Percentiles rank a stretch among this genome's conserved stretches.
phyloP scores from a whole-genome alignment of 2,329 filamentous ascomycete genomes.

The Plenodomus tracheiphilus region DNA sequence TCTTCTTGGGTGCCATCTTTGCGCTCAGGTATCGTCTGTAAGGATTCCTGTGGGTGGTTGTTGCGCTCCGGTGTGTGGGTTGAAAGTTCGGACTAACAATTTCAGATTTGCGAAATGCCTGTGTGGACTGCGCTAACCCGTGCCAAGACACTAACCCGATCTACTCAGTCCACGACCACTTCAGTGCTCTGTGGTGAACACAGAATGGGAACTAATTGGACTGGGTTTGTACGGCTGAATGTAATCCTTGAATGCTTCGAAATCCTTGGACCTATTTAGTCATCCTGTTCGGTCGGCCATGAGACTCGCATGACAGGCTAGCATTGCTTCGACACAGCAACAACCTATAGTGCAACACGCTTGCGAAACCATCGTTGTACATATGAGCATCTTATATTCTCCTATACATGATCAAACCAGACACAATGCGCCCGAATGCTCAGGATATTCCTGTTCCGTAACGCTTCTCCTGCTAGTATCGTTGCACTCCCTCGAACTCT shows the following conservation, averaged over 20 bases:
- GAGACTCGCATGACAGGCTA: too few species aligned
- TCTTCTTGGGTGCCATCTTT: constrained; percentile 74
- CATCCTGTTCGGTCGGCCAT: too few species aligned
- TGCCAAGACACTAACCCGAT: constrained; percentile 18
- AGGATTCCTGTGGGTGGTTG: constrained; percentile 35
- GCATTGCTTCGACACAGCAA: too few species aligned
- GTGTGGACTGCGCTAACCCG: constrained; percentile 15
- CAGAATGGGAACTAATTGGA: too few species aligned
- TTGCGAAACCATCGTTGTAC: too few species aligned
- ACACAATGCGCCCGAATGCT: background rate
- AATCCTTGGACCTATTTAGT: too few species aligned
- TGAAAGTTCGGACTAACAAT: constrained; percentile 2
- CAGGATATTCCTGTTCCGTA: background rate
- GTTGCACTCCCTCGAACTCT: constrained; percentile 11
- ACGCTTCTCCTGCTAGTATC: constrained; percentile 16
- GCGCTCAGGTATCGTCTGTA: constrained; percentile 40
- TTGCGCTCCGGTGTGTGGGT: constrained; percentile 36
- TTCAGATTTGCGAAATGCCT: background rate
- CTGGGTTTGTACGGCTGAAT: too few species aligned
- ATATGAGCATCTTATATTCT: background rate
- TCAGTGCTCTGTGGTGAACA: too few species aligned
- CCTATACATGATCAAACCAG: background rate
- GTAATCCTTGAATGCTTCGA: too few species aligned
- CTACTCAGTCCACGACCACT: background rate
- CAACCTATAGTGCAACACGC: too few species aligned